Evolutionary conservation across 352 stramenopile species (phyloP).

Genomic region (Phytophthora pini): DNA sequence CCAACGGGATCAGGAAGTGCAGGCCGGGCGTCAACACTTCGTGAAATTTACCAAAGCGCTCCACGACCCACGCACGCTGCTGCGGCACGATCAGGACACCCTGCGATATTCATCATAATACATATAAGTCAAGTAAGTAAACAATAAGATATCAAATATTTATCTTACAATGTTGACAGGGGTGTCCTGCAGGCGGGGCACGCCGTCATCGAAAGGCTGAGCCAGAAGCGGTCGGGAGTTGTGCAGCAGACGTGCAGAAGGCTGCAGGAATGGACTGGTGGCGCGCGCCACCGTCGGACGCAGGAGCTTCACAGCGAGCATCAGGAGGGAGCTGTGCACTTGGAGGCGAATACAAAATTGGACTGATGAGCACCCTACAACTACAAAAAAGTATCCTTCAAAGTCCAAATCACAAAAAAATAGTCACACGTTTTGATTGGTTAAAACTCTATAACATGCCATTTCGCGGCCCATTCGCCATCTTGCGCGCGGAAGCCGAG

Average conservation of each 20-base stretch:
- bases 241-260: constrained; percentile 28
- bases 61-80: constrained; percentile 90
- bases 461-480: constrained; percentile 24
- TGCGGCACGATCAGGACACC: constrained; percentile 89
- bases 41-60: constrained; percentile 93
- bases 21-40: constrained; percentile 84
- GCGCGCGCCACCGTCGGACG: constrained; percentile 4
- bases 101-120: constrained; percentile 37
- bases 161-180: constrained; percentile 54
- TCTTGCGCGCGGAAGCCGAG: constrained; percentile 17
- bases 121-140: background rate
- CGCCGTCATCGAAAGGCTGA: constrained; percentile 49
- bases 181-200: constrained; percentile 56
- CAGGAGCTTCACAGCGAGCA: constrained; percentile 42
- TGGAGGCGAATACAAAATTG: constrained; percentile 15
- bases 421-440: constrained; percentile 10
- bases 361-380: constrained; percentile 9
- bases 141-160: too few species aligned
- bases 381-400: constrained; percentile 10
- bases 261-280: constrained; percentile 21
- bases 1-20: constrained; percentile 91
- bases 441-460: constrained; percentile 5
- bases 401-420: constrained; percentile 5
- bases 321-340: constrained; percentile 1
- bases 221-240: constrained; percentile 38